Conservation (phyloP, 805 yeast species). For the Candida boidinii region DNA sequence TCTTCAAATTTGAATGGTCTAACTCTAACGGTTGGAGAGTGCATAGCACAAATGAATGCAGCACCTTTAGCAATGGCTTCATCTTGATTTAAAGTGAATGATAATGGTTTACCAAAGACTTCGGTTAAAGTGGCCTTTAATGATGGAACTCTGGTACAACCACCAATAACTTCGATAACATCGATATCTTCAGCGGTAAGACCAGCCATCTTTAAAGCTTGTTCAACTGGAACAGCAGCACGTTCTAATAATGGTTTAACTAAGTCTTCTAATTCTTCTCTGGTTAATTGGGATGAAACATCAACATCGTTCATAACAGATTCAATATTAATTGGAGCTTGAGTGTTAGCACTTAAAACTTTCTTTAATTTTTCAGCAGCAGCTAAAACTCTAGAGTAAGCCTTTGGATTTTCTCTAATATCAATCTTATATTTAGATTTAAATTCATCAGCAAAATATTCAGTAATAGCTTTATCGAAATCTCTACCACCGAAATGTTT, state of each 20-base stretch:
- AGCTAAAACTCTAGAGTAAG: constrained; percentile 83
- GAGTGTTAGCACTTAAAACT: constrained; percentile 89
- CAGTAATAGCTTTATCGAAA: constrained; percentile 87
- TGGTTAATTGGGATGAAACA: constrained; percentile 77
- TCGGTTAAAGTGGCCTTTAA: constrained; percentile 75
- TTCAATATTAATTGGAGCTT: constrained; percentile 92
- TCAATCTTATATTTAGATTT: constrained; percentile 89
- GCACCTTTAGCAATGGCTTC: constrained; percentile 99
- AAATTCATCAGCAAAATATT: constrained; percentile 92
- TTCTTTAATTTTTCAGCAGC: constrained; percentile 94
- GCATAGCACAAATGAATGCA: constrained; percentile 97
- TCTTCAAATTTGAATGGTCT: constrained; percentile 99
- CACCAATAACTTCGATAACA: constrained; percentile 94
- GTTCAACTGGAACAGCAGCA: constrained; percentile 68
- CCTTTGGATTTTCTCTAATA: constrained; percentile 86
- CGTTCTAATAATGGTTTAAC: constrained; percentile 75
- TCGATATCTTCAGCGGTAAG: constrained; percentile 68
- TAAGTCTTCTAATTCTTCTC: constrained; percentile 90
- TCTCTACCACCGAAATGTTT: constrained; percentile 98
- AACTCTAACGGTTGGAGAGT: constrained; percentile 97
- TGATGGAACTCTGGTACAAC: constrained; percentile 95
- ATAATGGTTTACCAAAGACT: constrained; percentile 76
- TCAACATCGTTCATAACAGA: constrained; percentile 97
- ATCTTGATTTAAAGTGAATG: constrained; percentile 96
- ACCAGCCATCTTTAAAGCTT: constrained; percentile 76